Percentiles rank a stretch among this genome's conserved stretches.
Conservation (phyloP, 176 grass and related monocot genomes). For the Carex scoparia region DNA sequence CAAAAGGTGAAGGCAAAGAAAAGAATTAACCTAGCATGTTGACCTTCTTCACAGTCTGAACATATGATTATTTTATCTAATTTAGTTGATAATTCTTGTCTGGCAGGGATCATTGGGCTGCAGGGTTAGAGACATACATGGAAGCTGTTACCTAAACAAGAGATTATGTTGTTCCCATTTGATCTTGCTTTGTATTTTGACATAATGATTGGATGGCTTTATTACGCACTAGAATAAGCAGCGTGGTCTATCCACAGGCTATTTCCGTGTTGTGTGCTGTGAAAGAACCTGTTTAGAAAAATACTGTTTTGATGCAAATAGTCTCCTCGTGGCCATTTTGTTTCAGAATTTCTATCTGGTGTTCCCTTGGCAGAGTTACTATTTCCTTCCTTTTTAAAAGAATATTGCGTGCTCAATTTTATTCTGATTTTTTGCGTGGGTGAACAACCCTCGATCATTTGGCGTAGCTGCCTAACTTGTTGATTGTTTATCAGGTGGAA, state of each 20-base stretch:
- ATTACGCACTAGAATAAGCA: not conserved
- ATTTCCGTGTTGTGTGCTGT: slow-evolving; percentile 21
- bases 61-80: not conserved
- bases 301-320: slow-evolving; percentile 7
- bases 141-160: not conserved
- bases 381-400: not conserved
- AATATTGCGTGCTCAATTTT: not conserved
- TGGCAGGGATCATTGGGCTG: slow-evolving; percentile 68
- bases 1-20: not conserved
- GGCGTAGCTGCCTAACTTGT: not conserved
- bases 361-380: not conserved
- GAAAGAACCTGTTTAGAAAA: not conserved
- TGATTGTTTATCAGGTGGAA: not conserved
- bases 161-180: not conserved
- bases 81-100: not conserved
- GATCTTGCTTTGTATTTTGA: not conserved
- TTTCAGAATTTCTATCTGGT: not conserved
- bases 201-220: not conserved
- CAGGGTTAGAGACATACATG: slow-evolving; percentile 41
- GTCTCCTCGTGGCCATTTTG: not conserved
- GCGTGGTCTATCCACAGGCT: slow-evolving; percentile 25
- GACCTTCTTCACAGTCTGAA: not conserved
- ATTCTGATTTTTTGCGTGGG: not conserved
- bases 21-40: not conserved
- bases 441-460: no score